Evolutionary conservation across 345 rosid species (phyloP).

Genomic region (Citrus maxima): DNA sequence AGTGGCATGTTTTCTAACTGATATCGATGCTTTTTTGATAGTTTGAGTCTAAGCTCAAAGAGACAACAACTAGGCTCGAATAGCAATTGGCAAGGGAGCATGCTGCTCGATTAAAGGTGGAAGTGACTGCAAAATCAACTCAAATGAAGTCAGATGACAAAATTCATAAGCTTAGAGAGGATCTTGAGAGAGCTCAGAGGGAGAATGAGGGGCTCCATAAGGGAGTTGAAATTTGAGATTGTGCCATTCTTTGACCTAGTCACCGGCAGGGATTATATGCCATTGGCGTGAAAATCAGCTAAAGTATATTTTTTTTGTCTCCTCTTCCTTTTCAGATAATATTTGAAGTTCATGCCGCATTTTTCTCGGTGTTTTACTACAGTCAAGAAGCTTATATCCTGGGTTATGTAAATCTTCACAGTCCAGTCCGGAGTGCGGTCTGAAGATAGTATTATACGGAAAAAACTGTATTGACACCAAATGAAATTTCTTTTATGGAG

Average conservation of each 20-base stretch:
- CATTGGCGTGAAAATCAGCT: no score
- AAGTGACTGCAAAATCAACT: slow-evolving; percentile 45
- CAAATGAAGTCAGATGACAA: slow-evolving; percentile 66
- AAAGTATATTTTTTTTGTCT: no score
- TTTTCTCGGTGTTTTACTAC: neutral
- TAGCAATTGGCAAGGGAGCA: slow-evolving; percentile 71
- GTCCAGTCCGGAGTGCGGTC: neutral
- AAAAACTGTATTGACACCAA: neutral
- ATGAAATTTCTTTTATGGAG: neutral
- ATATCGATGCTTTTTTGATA: slow-evolving; percentile 8
- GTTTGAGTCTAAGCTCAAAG: slow-evolving; percentile 50
- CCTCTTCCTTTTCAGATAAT: neutral
- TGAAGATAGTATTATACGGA: neutral
- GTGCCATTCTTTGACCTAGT: no score
- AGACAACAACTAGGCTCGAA: slow-evolving; percentile 43
- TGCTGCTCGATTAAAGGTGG: slow-evolving; percentile 64
- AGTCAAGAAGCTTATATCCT: neutral
- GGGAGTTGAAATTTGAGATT: neutral
- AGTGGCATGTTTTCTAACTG: neutral
- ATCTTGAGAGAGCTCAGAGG: slow-evolving; percentile 50
- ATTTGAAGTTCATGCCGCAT: neutral
- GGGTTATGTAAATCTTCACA: neutral
- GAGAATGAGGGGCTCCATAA: slow-evolving; percentile 28
- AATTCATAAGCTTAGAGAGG: slow-evolving; percentile 65
- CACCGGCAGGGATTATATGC: no score